Evolutionary conservation across 225 moss, liverwort and hornwort species (phyloP).

Genomic region (Physcomitrium patens): DNA sequence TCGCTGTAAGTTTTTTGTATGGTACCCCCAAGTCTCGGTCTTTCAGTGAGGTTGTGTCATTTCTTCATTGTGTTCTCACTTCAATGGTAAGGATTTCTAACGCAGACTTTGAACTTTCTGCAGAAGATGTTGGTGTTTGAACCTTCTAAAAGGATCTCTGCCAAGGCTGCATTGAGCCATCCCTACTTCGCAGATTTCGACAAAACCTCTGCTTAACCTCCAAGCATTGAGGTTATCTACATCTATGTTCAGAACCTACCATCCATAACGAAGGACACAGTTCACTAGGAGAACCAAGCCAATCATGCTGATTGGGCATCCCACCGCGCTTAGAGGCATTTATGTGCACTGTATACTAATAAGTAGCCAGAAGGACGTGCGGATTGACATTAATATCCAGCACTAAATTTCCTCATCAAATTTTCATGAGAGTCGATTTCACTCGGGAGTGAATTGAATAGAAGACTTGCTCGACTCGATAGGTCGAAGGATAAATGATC

Average conservation of each 20-base stretch:
- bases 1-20: slow-evolving; percentile 43
- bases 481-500: too few species aligned
- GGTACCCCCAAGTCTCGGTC: background rate
- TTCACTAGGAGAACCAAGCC: background rate
- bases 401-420: too few species aligned
- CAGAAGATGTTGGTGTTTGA: slow-evolving; percentile 66
- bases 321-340: background rate
- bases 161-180: slow-evolving; percentile 54
- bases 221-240: background rate
- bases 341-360: slow-evolving; percentile 29
- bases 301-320: slow-evolving; percentile 57
- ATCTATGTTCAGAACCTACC: background rate
- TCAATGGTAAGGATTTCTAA: too few species aligned
- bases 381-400: background rate
- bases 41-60: too few species aligned
- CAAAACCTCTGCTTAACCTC: slow-evolving; percentile 27
- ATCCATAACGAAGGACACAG: background rate
- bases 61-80: background rate
- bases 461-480: too few species aligned
- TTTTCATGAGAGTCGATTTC: too few species aligned
- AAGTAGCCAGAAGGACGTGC: background rate
- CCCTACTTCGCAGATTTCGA: slow-evolving; percentile 56
- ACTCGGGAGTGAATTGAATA: too few species aligned
- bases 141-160: slow-evolving; percentile 59
- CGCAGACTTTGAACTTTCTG: background rate